Evolutionary conservation across 2,329 filamentous ascomycete species (phyloP), one percentile per base, ranked within the genome.

Genomic region (Trichoderma afroharzianum): DNA sequence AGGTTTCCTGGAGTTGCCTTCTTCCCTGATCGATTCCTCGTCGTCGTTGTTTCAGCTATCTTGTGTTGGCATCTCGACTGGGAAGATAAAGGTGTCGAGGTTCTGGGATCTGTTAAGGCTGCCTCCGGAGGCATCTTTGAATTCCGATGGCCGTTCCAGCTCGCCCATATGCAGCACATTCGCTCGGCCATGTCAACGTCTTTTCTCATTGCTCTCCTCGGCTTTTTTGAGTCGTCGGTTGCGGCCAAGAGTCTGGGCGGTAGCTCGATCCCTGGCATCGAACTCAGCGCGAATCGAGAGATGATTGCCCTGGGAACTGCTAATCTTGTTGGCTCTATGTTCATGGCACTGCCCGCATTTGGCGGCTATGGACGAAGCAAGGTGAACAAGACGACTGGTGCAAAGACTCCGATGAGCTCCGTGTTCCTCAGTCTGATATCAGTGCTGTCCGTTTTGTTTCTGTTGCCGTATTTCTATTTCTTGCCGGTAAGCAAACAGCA

Each of bases 141-240:
- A 3, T 94, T 98, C 75, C 90, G 92, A 73, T 98, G 95, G 87
- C 95, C 96, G 0, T 96, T 98, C 77, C 89, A 91, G 74, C 83
- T 88, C 2, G 86, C 88, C 6, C 89, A 97, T 76, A 90, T 98
- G 85, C 87, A 89, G 28, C 92, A 98, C 78, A 93, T 97, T 68
- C 91, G 92, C 26, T 92, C 94, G 73, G 92, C 94, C 47, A 92
- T 98, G 87, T 91, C 93, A 66, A 98, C 96, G 0, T 92, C 94
- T 0, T 97, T 99, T 78, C 86, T 98, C 68, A 97, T 99, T 74
- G 94, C 95, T 0, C 86, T 99, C 28, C 90, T 99, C 0, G 96
- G 96, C n/a, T 99, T 99, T 82, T 99, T 99, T 77, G 96, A 99
- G 81, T 97, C 94, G 3, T 97, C 94, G 0, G 94, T 99, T 14